phyloP scores from a whole-genome alignment of 108 stramenopile genomes.

The Conticribra weissflogii region DNA sequence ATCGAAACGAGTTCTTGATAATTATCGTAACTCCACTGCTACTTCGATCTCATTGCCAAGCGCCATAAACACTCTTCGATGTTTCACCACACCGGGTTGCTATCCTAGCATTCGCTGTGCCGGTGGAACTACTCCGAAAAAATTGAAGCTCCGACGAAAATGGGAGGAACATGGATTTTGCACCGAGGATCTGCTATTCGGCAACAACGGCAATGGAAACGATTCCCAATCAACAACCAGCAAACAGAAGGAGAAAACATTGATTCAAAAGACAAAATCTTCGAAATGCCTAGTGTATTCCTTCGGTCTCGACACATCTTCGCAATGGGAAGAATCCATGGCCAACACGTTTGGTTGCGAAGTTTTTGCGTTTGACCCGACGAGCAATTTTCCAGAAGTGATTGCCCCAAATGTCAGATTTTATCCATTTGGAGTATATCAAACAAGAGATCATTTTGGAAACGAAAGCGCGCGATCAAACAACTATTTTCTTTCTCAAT shows the following conservation, averaged over 20 bases:
- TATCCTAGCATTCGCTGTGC: constrained; percentile 19
- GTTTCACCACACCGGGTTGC: constrained; percentile 23
- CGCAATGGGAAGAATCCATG: constrained; percentile 30
- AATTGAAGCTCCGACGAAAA: neutral
- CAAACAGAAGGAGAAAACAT: too few relatives aligned
- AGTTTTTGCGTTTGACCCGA: constrained; percentile 36
- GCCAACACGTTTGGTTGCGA: constrained; percentile 22
- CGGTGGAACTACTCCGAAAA: constrained; percentile 9
- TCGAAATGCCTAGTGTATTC: constrained; percentile 32
- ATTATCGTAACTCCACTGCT: too few relatives aligned
- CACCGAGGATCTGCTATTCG: neutral
- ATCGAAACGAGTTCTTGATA: too few relatives aligned
- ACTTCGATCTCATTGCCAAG: constrained; percentile 4
- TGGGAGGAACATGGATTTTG: constrained; percentile 35
- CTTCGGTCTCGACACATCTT: constrained; percentile 19
- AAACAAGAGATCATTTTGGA: too few relatives aligned
- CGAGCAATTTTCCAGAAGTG: constrained; percentile 8
- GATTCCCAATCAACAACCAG: too few relatives aligned
- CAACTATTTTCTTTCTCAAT: constrained; percentile 20
- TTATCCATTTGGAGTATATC: constrained; percentile 22
- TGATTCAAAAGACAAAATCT: too few relatives aligned
- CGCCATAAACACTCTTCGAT: constrained; percentile 21
- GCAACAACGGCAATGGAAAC: neutral
- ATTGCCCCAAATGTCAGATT: constrained; percentile 26
- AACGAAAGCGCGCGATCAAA: too few relatives aligned